Evolutionary conservation across 2,329 filamentous ascomycete genomes (phyloP).

Genomic region (Trichoderma aggressivum): DNA sequence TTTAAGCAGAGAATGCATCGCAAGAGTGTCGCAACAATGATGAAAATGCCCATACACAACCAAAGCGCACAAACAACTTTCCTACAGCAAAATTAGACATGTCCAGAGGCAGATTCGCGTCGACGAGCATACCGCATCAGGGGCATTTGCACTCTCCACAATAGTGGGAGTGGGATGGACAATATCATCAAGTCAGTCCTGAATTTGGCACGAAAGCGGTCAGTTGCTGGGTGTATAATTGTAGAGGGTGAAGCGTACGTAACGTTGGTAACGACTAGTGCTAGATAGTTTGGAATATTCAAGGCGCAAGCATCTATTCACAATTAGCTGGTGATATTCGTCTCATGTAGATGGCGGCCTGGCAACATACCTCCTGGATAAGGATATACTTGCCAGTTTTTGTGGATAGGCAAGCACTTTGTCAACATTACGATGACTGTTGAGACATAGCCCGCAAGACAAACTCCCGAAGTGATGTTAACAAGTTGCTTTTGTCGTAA

Average conservation of each 20-base stretch:
- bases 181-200: slow-evolving; percentile 26
- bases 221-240: neutral
- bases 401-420: slow-evolving; percentile 24
- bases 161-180: slow-evolving; percentile 25
- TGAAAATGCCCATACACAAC: slow-evolving; percentile 26
- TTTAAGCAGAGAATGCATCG: slow-evolving; percentile 25
- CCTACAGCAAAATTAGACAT: slow-evolving; percentile 3
- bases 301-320: slow-evolving; percentile 23
- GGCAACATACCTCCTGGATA: slow-evolving; percentile 24
- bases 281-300: slow-evolving; percentile 23
- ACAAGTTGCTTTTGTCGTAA: slow-evolving; percentile 24
- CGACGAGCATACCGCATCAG: slow-evolving; percentile 19
- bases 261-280: slow-evolving; percentile 26
- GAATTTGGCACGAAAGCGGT: neutral
- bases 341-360: neutral
- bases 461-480: slow-evolving; percentile 20
- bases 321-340: neutral
- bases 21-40: slow-evolving; percentile 26
- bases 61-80: slow-evolving; percentile 26
- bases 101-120: neutral
- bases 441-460: slow-evolving; percentile 21
- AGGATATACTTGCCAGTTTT: slow-evolving; percentile 28
- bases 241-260: slow-evolving; percentile 16
- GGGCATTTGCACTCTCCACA: slow-evolving; percentile 26
- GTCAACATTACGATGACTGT: slow-evolving; percentile 25